Base-by-base conservation (phyloP, 306 rosid genomes). In the Erythrophleum fordii region DNA sequence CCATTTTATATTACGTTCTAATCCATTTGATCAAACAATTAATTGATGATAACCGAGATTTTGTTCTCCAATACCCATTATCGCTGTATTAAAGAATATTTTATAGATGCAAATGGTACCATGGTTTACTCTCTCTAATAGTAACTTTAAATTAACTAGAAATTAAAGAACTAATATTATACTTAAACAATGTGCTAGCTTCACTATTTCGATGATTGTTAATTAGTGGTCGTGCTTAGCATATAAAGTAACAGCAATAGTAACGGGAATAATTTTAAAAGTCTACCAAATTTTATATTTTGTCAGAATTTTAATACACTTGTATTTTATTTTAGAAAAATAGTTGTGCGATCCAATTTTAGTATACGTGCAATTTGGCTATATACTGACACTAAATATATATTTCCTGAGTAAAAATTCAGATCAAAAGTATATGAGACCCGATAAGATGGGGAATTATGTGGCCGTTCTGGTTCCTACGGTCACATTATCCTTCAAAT, bases 1-100 rank as follows among this genome's bases (percentile, higher is more conserved):
- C 39, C 73, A 55, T 45, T 41, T 66, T 35, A 34, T 80, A 61
- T 52, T 68, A 14, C 28, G 13, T 42, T 35, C 9, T 31, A 17
- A 11, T 59, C 60, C 17, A 10, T 77, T 44, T 22, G 28, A 71
- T 80, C 44, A 80, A 72, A 72, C 18, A 39, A 49, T 17, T 26
- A 9, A 72, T 62, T 23, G 44, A 48, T 48, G 2, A 60, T 41
- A 11, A 44, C 34, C 18, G 17, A 28, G 39, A 55, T 28, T 64
- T 81, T 51, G 22, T 49, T 46, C 53, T 34, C 59, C 74, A 18
- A n/a, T 13, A 37, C 18, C 34, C 53, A 49, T 61, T 80, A 10
- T 72, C 39, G 55, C 44, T 9, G 37, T 12, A 3, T 41, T 42
- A 66, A 74, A 29, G 1, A 75, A 31, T 81, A 75, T 44, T 55